Conservation (phyloP, 2,329 filamentous ascomycete genomes). For the Venturia aucupariae region DNA sequence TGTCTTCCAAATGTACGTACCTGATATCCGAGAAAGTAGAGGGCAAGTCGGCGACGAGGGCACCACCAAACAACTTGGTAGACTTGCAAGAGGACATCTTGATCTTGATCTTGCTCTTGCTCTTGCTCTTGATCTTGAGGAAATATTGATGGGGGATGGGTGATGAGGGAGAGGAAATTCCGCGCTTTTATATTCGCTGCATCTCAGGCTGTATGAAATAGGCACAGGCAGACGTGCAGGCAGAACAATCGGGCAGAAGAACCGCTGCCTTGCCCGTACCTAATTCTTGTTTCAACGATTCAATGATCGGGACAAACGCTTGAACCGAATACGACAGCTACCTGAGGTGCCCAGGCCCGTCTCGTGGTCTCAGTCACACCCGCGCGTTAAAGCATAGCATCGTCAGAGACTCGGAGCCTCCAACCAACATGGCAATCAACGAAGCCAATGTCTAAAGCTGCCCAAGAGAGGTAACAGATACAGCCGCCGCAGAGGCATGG, state of each 20-base stretch:
- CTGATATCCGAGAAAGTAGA: slow-evolving; percentile 62
- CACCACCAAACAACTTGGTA: slow-evolving; percentile 60
- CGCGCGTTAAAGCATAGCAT: neutral
- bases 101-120: no score
- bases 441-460: slow-evolving; percentile 5
- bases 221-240: slow-evolving; percentile 1
- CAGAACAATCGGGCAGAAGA: neutral
- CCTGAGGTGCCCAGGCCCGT: no score
- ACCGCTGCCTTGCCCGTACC: neutral
- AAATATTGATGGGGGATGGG: no score
- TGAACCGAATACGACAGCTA: neutral
- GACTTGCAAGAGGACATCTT: slow-evolving; percentile 11
- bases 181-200: neutral
- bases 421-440: neutral
- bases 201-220: neutral
- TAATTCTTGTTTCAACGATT: no score
- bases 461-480: slow-evolving; percentile 9
- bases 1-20: slow-evolving; percentile 33
- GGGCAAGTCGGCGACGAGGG: slow-evolving; percentile 60
- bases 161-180: neutral
- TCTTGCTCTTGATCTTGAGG: no score
- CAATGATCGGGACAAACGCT: no score
- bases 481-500: slow-evolving; percentile 11
- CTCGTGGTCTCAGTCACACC: neutral
- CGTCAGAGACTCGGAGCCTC: neutral